phyloP scores from a whole-genome alignment of 75 land plant genomes.

The Chamaecyparis obtusa region DNA sequence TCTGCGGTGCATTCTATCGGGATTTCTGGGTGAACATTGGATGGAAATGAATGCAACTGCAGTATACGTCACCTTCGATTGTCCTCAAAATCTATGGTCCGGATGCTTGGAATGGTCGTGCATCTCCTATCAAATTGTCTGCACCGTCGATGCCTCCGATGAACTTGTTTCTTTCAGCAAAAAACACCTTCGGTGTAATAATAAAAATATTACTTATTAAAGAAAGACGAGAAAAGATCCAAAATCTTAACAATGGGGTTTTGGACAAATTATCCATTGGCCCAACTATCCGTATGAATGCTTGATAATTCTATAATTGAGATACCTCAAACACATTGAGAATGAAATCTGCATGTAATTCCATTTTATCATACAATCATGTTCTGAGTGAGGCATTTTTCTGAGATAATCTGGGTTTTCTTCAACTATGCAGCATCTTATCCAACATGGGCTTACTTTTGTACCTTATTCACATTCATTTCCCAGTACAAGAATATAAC shows the following conservation, averaged over 20 bases:
- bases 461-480: constrained; percentile 1
- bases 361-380: not conserved
- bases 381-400: not conserved
- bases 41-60: too few relatives aligned
- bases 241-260: not conserved
- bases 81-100: too few relatives aligned
- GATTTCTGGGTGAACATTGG: too few relatives aligned
- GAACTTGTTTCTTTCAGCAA: too few relatives aligned
- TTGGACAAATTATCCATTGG: not conserved
- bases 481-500: not conserved
- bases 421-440: not conserved
- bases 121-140: too few relatives aligned
- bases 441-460: not conserved
- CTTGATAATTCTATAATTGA: not conserved
- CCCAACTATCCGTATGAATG: not conserved
- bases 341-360: not conserved
- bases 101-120: too few relatives aligned
- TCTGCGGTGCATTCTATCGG: too few relatives aligned
- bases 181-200: too few relatives aligned
- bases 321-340: not conserved
- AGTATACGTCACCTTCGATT: too few relatives aligned
- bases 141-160: too few relatives aligned
- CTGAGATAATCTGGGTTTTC: not conserved
- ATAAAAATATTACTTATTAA: too few relatives aligned
- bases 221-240: not conserved